Conservation (phyloP, 345 rosid species). For the Pistacia atlantica region DNA sequence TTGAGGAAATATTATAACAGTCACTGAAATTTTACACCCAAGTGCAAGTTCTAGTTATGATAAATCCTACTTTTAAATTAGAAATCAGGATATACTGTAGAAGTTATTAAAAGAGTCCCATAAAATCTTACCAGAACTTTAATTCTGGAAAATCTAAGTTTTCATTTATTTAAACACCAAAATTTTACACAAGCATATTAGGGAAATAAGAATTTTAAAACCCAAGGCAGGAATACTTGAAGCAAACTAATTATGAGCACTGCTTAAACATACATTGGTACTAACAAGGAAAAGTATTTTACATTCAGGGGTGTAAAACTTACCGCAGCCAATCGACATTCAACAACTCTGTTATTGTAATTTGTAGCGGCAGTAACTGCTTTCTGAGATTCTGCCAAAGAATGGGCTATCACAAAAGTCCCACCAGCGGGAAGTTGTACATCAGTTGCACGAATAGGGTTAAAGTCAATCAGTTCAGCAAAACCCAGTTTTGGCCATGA, state of each 20-base stretch:
- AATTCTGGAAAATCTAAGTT: not conserved
- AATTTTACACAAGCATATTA: not conserved
- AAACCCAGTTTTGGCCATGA: slow-evolving; percentile 96
- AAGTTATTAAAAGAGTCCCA: too few species aligned
- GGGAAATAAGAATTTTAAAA: not conserved
- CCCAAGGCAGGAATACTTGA: not conserved
- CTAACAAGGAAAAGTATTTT: not conserved
- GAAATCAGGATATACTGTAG: too few species aligned
- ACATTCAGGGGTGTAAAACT: slow-evolving; percentile 23
- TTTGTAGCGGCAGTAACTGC: slow-evolving; percentile 96
- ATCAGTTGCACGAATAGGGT: slow-evolving; percentile 94
- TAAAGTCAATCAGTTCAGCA: slow-evolving; percentile 99
- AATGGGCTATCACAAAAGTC: slow-evolving; percentile 89
- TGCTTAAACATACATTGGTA: not conserved
- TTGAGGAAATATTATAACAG: not conserved
- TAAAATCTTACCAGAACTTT: not conserved
- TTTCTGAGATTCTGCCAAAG: slow-evolving; percentile 93
- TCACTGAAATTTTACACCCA: not conserved
- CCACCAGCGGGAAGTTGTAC: slow-evolving; percentile 97
- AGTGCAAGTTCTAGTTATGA: not conserved
- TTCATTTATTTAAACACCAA: not conserved
- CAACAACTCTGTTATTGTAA: slow-evolving; percentile 97
- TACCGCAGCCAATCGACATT: slow-evolving; percentile 93
- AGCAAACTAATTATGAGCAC: not conserved
- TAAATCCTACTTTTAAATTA: not conserved